These are phyloP conservation scores for Camelina laxa DNA, from an alignment of 345 rosid genomes.

Conservation along the genomic window DNA sequence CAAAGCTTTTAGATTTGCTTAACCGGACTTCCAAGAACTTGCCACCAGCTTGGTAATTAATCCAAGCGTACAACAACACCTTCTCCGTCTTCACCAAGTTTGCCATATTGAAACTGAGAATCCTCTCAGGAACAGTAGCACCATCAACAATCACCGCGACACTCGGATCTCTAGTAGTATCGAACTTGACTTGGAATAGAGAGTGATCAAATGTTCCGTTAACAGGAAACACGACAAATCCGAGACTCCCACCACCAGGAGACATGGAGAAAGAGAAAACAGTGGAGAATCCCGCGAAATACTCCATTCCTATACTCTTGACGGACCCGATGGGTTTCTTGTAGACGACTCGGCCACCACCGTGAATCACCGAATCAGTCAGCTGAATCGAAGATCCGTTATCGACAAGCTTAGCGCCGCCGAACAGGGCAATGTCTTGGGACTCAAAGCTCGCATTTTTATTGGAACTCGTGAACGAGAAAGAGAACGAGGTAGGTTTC, in stretches of 20 bases:
- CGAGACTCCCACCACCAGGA: slow-evolving; percentile 62
- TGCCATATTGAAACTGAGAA: slow-evolving; percentile 49
- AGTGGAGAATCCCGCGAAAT: slow-evolving; percentile 61
- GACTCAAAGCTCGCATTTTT: slow-evolving; percentile 61
- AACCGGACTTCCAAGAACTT: slow-evolving; percentile 68
- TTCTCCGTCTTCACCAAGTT: slow-evolving; percentile 50
- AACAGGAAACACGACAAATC: slow-evolving; percentile 67
- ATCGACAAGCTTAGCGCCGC: slow-evolving; percentile 61
- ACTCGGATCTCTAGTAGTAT: slow-evolving; percentile 51
- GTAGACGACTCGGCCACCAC: slow-evolving; percentile 63
- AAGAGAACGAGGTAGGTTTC: slow-evolving; percentile 45
- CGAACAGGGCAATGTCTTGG: slow-evolving; percentile 57
- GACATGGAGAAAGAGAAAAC: slow-evolving; percentile 67
- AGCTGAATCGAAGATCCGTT: slow-evolving; percentile 66
- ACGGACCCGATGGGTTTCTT: slow-evolving; percentile 70
- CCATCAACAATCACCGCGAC: slow-evolving; percentile 61
- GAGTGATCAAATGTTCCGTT: slow-evolving; percentile 35
- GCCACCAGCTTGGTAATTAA: slow-evolving; percentile 68
- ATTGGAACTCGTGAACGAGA: slow-evolving; percentile 54
- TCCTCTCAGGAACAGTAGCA: slow-evolving; percentile 48
- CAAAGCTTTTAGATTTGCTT: slow-evolving; percentile 50
- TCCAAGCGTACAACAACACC: slow-evolving; percentile 55
- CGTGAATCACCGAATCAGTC: slow-evolving; percentile 51
- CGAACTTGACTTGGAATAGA: slow-evolving; percentile 59
- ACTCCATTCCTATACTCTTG: slow-evolving; percentile 39